phyloP scores from a whole-genome alignment of 306 rosid genomes.

The Pyrus pyrifolia region DNA sequence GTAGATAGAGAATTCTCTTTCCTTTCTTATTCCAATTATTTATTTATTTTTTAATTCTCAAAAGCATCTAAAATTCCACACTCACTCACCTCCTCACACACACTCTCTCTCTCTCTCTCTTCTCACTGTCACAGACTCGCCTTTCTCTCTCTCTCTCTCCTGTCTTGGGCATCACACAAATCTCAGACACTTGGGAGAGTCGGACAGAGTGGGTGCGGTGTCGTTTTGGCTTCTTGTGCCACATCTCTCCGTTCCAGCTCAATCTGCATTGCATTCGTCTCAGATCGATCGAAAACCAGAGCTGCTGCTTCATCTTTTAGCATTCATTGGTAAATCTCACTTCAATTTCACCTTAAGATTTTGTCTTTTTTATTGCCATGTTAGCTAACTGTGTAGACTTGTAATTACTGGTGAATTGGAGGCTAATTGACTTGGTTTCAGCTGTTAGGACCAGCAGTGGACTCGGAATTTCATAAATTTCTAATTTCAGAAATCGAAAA shows the following conservation, averaged over 20 bases:
- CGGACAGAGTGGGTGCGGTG: conserved; percentile 2
- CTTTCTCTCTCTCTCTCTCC: conserved; percentile 16
- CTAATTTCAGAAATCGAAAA: neutral
- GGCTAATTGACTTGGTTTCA: neutral
- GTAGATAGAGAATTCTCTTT: no score
- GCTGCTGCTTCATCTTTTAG: neutral
- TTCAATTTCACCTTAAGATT: neutral
- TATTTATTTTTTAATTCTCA: conserved; percentile 11
- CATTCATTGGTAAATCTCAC: neutral
- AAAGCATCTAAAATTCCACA: conserved; percentile 18
- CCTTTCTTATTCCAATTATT: neutral
- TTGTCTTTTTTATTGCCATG: neutral
- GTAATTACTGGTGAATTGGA: neutral
- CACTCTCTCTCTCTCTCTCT: neutral
- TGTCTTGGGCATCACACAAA: conserved; percentile 35
- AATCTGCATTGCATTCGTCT: neutral
- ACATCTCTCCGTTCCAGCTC: neutral
- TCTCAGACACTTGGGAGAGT: conserved; percentile 19
- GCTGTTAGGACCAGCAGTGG: neutral
- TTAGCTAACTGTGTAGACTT: neutral
- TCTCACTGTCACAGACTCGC: neutral
- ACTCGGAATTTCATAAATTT: neutral
- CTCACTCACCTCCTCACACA: neutral
- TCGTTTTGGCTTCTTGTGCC: neutral
- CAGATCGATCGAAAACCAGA: conserved; percentile 7